Base-by-base conservation (phyloP, 202 grass and related monocot genomes). In the Alloteropsis angusta region DNA sequence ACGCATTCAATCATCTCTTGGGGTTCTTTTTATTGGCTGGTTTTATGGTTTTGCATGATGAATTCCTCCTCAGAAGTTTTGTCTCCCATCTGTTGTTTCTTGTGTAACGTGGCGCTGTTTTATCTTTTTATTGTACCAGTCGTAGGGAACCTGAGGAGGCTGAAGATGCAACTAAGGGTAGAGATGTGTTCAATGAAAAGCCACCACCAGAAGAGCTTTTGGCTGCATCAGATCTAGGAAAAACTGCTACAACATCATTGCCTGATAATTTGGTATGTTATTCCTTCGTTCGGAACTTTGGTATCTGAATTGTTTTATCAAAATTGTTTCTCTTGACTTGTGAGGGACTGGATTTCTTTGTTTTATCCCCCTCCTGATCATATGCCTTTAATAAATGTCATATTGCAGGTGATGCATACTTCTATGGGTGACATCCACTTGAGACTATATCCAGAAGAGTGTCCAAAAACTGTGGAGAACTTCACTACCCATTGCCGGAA, bases 391-490 rank as follows among this genome's bases (percentile, higher is more conserved):
- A 37, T 11, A 25, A 70, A 13, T 66, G 28, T 47, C 10, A 43
- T 73, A 17, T 86, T 78, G 85, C 83, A 99, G 96, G 84, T 93
- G 47, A 11, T 99, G 48, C 96, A 99, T 82, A 99, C 96, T 71
- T 99, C 96, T 32, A 79, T 99, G 86, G 96, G 96, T 74, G 96
- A 99, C 72, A 68, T 99, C 85, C 92, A 99, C 84, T 75, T 95
- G 72, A 95, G 75, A 85, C 66, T 99, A 69, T 99, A 99, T 82
- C 96, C 96, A 36, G 96, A 99, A 83, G 96, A 99, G 72, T 99
- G 96, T 74, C 96, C 96, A 61, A 99, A 93, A 95, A 99, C 96
- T 43, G 96, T 99, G 61, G 96, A 99, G 77, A 99, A 99, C 71
- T 99, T 99, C 84, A 99, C 96, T n/a, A 99, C 96, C 55, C 90